Conservation (phyloP, 2,329 filamentous ascomycete species). For the Huntiella omanensis region DNA sequence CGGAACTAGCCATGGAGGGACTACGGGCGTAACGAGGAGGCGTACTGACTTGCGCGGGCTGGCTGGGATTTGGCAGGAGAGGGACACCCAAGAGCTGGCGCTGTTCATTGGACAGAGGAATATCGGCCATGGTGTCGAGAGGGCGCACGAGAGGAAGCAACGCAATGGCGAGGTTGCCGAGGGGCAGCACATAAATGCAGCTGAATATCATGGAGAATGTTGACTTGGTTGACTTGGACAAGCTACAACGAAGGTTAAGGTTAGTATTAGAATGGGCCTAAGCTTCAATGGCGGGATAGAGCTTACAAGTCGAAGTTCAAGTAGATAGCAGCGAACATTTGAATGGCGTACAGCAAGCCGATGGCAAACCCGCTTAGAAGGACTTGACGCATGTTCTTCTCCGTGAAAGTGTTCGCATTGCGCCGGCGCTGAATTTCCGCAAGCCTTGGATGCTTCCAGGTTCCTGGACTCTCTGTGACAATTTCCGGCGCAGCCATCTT, state of each 20-base stretch:
- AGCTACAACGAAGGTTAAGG: background rate
- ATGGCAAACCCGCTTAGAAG: constrained; percentile 43
- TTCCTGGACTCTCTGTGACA: constrained; percentile 44
- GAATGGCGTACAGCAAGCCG: constrained; percentile 20
- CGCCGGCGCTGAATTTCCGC: constrained; percentile 72
- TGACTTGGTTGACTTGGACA: constrained; percentile 6
- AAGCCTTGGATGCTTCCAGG: constrained; percentile 78
- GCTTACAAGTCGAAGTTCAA: constrained; percentile 23
- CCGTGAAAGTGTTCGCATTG: constrained; percentile 58
- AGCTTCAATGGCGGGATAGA: constrained; percentile 2
- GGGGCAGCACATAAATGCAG: constrained; percentile 33
- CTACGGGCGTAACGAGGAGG: constrained; percentile 74
- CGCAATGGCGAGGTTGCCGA: constrained; percentile 54
- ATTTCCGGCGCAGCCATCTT: constrained; percentile 19
- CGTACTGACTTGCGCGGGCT: constrained; percentile 51
- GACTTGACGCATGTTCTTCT: constrained; percentile 54
- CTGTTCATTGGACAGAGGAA: constrained; percentile 62
- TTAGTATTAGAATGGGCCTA: too few relatives aligned
- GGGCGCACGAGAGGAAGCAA: constrained; percentile 53
- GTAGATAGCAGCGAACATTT: constrained; percentile 20
- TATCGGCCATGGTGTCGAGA: constrained; percentile 64
- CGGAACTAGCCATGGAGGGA: constrained; percentile 43
- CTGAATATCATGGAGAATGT: constrained; percentile 24
- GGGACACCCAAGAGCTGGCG: constrained; percentile 58
- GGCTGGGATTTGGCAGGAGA: constrained; percentile 39